Evolutionary conservation across 1,139 yeast species (phyloP), one percentile per base, ranked within the genome.

Genomic region (Meyerozyma carpophila): DNA sequence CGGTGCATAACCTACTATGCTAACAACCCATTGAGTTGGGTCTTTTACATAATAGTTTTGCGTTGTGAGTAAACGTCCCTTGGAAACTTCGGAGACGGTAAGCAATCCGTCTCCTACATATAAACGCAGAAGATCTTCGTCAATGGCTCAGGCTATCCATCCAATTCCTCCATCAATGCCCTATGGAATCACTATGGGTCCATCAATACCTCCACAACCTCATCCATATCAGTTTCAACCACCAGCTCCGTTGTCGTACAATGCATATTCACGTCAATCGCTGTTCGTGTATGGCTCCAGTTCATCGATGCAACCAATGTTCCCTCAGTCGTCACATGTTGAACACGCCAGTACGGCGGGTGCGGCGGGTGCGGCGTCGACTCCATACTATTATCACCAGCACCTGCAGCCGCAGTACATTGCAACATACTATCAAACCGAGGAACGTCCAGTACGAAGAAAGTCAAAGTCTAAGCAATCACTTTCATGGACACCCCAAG

Each of bases 401-500:
- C 49, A 36, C 11, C 41, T 31, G 34, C 38, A 14, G 14, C 36
- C 36, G 16, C 43, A 36, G 25, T 42, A 42, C 32, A 14, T 32
- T 40, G 29, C 37, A 8, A 8, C 34, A 13, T 34, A 42, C 20
- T 39, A 40, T 29, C 44, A 24, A n/a, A 10, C 26, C 20, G 32
- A 32, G 8, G 42, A 43, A 8, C 47, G 20, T 16, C 24, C 36
- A 13, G 39, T 21, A 36, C 14, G 43, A n/a, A 46, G 39, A 28
- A 21, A 18, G 32, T 37, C 31, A 25, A 62, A 56, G 49, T 51
- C 64, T 4, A 68, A 68, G 46, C 70, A 64, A 50, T 60, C 66
- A 5, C 61, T 70, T 4, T 66, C 72, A 3, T 68, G 74, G 74
- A 56, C 72, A 0, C 63, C 69, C n/a, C 58, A 62, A 41, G 74